phyloP scores from a whole-genome alignment of 2,329 filamentous ascomycete genomes.

The Atkinsonella hypoxylon region DNA sequence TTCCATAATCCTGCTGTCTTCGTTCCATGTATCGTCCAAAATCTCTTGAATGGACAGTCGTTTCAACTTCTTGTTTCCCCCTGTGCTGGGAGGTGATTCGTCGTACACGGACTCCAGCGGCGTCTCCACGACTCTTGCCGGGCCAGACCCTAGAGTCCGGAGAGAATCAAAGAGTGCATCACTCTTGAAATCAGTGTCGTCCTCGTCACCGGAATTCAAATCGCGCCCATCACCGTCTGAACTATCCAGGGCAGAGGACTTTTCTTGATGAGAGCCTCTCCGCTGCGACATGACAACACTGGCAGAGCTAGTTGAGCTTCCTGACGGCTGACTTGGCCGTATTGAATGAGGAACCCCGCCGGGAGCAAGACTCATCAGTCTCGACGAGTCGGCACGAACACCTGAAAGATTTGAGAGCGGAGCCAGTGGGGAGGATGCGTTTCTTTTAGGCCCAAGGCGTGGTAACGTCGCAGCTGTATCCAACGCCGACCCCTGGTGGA shows the following conservation, averaged over 20 bases:
- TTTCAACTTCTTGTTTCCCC: constrained; percentile 39
- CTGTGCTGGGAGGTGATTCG: constrained; percentile 55
- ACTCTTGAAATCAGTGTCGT: constrained; percentile 68
- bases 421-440: constrained; percentile 43
- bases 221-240: constrained; percentile 57
- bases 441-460: constrained; percentile 26
- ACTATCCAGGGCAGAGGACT: constrained; percentile 50
- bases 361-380: constrained; percentile 31
- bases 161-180: constrained; percentile 69
- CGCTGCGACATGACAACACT: constrained; percentile 27
- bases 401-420: constrained; percentile 38
- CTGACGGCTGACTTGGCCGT: constrained; percentile 30
- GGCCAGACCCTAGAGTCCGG: constrained; percentile 57
- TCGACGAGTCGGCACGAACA: constrained; percentile 41
- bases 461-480: constrained; percentile 12
- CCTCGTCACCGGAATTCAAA: constrained; percentile 58
- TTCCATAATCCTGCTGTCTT: constrained; percentile 45
- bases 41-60: constrained; percentile 49
- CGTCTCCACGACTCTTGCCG: constrained; percentile 53
- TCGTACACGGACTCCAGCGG: constrained; percentile 73
- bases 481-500: constrained; percentile 8
- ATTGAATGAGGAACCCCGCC: constrained; percentile 24
- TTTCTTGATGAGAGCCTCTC: constrained; percentile 20
- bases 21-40: constrained; percentile 41
- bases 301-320: constrained; percentile 27